These are phyloP conservation scores for Tillandsia leiboldiana DNA, from an alignment of 176 grass and related monocot genomes.

Conservation along the genomic window DNA sequence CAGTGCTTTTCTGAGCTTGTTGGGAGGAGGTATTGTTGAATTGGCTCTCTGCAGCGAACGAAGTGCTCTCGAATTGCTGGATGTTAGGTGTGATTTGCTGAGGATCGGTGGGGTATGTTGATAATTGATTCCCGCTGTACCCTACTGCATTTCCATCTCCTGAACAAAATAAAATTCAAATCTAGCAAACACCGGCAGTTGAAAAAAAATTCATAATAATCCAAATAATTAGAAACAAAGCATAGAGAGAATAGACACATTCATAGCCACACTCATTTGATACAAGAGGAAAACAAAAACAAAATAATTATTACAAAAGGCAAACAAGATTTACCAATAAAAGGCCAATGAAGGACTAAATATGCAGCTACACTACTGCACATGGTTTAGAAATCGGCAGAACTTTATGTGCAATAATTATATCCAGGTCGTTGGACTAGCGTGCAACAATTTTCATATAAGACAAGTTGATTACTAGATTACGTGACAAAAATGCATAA, in stretches of 20 bases:
- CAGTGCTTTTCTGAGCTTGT: slow-evolving; percentile 33
- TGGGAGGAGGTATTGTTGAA: slow-evolving; percentile 36
- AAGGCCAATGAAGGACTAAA: no score
- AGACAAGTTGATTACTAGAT: no score
- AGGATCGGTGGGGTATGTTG: slow-evolving; percentile 34
- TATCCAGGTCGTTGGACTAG: no score
- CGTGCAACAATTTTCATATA: neutral
- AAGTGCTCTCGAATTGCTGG: slow-evolving; percentile 38
- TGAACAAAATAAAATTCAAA: slow-evolving; percentile 18
- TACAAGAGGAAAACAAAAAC: no score
- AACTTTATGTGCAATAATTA: no score
- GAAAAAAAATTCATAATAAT: neutral
- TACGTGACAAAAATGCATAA: no score
- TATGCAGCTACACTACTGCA: no score
- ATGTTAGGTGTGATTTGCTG: slow-evolving; percentile 26
- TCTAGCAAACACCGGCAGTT: neutral
- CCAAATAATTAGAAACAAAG: neutral
- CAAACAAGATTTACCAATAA: no score
- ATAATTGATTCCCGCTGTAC: slow-evolving; percentile 33
- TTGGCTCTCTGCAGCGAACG: slow-evolving; percentile 38
- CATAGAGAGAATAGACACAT: no score
- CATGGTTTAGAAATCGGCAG: no score
- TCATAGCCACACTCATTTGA: no score
- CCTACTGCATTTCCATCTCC: slow-evolving; percentile 26
- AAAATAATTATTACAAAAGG: no score